These are phyloP conservation scores for Globisporangium camurandrum DNA, from an alignment of 352 stramenopile genomes.

Conservation along the genomic window DNA sequence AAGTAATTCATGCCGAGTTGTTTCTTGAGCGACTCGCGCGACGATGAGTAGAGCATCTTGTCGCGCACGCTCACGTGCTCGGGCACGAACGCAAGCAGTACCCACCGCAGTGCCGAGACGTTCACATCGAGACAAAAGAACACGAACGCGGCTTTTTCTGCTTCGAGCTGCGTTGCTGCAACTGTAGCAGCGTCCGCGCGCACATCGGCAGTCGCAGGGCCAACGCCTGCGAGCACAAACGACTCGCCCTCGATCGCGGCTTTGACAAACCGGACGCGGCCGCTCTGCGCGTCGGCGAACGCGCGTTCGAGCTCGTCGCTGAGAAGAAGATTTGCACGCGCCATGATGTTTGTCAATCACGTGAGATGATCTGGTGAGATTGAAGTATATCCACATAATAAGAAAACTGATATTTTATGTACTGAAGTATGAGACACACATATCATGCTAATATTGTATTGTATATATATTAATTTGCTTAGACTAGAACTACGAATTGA, in stretches of 20 bases:
- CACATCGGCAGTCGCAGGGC: conserved; percentile 30
- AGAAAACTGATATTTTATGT: too few species aligned
- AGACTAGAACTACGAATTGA: too few species aligned
- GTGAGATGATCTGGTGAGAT: too few species aligned
- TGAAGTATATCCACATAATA: too few species aligned
- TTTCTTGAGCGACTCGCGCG: conserved; percentile 86
- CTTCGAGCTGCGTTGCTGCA: conserved; percentile 16
- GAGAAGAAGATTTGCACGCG: conserved; percentile 50
- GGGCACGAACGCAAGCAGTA: conserved; percentile 74
- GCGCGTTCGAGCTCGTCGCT: conserved; percentile 54
- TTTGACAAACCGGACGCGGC: conserved; percentile 67
- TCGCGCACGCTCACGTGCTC: conserved; percentile 74
- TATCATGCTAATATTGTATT: too few species aligned
- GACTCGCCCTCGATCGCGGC: conserved; percentile 49
- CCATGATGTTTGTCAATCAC: conserved; percentile 27
- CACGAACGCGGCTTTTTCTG: conserved; percentile 57
- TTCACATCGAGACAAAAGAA: conserved; percentile 71
- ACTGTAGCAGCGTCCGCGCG: conserved; percentile 32
- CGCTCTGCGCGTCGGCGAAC: conserved; percentile 64
- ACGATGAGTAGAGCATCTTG: conserved; percentile 91
- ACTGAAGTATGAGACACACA: too few species aligned
- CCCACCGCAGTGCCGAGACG: conserved; percentile 64
- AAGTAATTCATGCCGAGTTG: conserved; percentile 89
- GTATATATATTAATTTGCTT: too few species aligned
- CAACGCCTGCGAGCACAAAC: conserved; percentile 44